These are phyloP conservation scores for Phytophthora crassamura DNA, from an alignment of 352 stramenopile species.

Conservation along the genomic window DNA sequence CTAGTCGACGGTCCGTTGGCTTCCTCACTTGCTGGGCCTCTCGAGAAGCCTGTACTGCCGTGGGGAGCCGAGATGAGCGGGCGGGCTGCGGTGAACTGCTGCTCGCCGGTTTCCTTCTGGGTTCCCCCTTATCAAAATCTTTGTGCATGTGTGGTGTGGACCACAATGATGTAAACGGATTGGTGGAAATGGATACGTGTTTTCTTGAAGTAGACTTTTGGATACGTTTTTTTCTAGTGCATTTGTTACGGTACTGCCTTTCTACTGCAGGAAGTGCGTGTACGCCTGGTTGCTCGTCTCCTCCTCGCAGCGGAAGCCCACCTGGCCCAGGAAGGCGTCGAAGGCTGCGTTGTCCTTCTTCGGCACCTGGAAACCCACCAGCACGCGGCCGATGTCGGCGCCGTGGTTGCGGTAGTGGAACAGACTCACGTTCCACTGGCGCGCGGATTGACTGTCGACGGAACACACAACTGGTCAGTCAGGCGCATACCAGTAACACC, in stretches of 20 bases:
- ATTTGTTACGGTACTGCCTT: constrained; percentile 22
- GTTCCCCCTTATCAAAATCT: constrained; percentile 26
- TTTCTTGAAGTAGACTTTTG: too few species aligned
- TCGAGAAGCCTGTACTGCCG: neutral
- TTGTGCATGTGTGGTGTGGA: neutral
- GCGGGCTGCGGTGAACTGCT: constrained; percentile 9
- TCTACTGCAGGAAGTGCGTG: constrained; percentile 78
- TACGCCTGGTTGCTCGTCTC: constrained; percentile 89
- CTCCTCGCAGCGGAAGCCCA: constrained; percentile 84
- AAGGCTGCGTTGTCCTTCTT: constrained; percentile 63
- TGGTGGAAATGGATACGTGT: constrained; percentile 16
- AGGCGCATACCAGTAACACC: neutral
- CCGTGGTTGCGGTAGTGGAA: constrained; percentile 99
- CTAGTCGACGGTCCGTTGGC: neutral
- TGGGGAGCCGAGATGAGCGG: constrained; percentile 13
- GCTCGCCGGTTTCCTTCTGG: constrained; percentile 28
- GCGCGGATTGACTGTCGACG: constrained; percentile 40
- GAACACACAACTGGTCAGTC: constrained; percentile 5
- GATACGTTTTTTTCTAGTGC: constrained; percentile 7
- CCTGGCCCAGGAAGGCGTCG: constrained; percentile 61
- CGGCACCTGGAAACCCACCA: constrained; percentile 96
- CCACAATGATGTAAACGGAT: neutral
- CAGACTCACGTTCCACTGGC: constrained; percentile 97
- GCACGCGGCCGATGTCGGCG: constrained; percentile 96
- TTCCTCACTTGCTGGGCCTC: constrained; percentile 1